Percentiles rank a stretch among this genome's conserved stretches.
Conservation (phyloP, 73 alveolate genomes). For the Symbiodinium natans region DNA sequence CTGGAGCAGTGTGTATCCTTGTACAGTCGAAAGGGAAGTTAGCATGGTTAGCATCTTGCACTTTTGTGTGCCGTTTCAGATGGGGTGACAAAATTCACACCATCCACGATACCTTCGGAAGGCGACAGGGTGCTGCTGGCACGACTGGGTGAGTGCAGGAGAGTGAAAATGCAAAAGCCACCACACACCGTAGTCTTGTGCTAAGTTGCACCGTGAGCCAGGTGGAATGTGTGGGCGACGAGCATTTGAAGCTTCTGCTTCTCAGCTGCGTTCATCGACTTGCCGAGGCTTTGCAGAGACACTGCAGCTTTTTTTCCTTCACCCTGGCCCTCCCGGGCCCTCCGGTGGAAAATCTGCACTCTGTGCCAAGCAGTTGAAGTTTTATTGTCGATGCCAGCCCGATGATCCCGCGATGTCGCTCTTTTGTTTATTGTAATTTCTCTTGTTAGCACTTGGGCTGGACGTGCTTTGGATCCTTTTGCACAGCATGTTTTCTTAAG, state of each 20-base stretch:
- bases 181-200: neutral
- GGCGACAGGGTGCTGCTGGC: neutral
- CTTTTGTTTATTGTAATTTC: too few species aligned
- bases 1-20: neutral
- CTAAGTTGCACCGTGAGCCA: neutral
- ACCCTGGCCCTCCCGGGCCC: neutral
- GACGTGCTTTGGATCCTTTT: too few species aligned
- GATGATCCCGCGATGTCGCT: too few species aligned
- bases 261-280: neutral
- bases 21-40: neutral
- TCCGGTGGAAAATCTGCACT: too few species aligned
- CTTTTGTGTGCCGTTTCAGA: neutral
- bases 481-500: too few species aligned
- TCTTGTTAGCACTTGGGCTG: too few species aligned
- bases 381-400: too few species aligned
- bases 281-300: neutral
- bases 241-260: constrained; percentile 45
- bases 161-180: too few species aligned
- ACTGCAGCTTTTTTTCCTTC: neutral
- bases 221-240: constrained; percentile 82
- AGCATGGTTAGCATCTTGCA: neutral
- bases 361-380: too few species aligned
- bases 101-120: neutral
- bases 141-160: neutral
- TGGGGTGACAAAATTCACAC: neutral